Percentiles rank a stretch among this genome's conserved stretches.
Evolutionary conservation across 1,139 yeast species (phyloP).

Genomic region (Geotrichum candidum): DNA sequence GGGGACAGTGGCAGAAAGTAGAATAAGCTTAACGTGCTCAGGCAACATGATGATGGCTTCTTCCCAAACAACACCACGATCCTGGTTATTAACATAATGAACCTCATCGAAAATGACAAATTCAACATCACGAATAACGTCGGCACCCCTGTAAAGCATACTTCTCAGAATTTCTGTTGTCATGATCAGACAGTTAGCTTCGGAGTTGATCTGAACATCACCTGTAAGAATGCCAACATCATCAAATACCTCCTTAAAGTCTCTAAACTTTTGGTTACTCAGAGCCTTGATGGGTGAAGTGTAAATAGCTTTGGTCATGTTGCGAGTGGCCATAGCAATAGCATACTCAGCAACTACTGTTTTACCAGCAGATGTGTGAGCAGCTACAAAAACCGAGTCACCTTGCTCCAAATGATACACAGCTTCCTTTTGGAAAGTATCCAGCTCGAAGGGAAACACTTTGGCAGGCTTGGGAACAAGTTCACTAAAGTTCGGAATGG

Average conservation of each 20-base stretch:
- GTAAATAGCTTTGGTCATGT: slow-evolving; percentile 89
- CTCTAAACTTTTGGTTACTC: slow-evolving; percentile 94
- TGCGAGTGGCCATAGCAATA: slow-evolving; percentile 85
- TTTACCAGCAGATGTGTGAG: slow-evolving; percentile 98
- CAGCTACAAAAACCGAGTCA: slow-evolving; percentile 96
- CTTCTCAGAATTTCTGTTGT: slow-evolving; percentile 92
- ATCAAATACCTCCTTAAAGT: slow-evolving; percentile 82
- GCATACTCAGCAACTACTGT: slow-evolving; percentile 99
- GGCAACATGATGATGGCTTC: slow-evolving; percentile 94
- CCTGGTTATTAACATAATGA: slow-evolving; percentile 91
- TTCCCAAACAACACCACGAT: slow-evolving; percentile 99
- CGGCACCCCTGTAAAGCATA: slow-evolving; percentile 92
- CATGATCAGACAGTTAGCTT: slow-evolving; percentile 95
- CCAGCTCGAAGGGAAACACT: slow-evolving; percentile 87
- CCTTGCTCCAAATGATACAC: slow-evolving; percentile 94
- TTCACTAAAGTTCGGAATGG: slow-evolving; percentile 75
- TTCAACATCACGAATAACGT: slow-evolving; percentile 92
- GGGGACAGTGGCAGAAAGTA: slow-evolving; percentile 87
- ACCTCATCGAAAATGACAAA: slow-evolving; percentile 96
- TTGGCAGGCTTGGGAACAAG: slow-evolving; percentile 91
- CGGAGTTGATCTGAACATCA: slow-evolving; percentile 94
- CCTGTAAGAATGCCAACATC: slow-evolving; percentile 98
- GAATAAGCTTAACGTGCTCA: slow-evolving; percentile 65
- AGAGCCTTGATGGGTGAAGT: slow-evolving; percentile 97
- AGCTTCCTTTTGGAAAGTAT: slow-evolving; percentile 95